Base-by-base conservation (phyloP, 495 filamentous ascomycete genomes). In the Trichocladium uniseriatum region DNA sequence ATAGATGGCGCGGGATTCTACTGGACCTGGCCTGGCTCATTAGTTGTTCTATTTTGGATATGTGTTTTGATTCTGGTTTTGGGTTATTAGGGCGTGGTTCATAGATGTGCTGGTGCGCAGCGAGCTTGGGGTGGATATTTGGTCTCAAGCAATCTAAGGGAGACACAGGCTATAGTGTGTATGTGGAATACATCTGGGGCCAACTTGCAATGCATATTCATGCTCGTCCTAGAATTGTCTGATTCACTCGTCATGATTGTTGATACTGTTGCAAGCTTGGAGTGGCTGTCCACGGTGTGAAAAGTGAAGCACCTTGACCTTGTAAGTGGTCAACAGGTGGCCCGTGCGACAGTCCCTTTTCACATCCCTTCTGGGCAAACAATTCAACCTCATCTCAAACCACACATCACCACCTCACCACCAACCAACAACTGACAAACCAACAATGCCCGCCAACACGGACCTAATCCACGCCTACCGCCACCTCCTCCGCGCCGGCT, bases 391-490 rank as follows among this genome's bases (percentile, higher is more conserved):
- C 31, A 32, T 32, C 13, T 14, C 10, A 11, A 32, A 24, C 21
- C 19, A 2, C 15, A 19, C 34, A 27, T 29, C 31, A 32, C 19
- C 16, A 39, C 29, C 19, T 20, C 50, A 37, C 21, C 1, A 27
- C 38, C 24, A 27, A 3, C 38, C 34, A 40, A 16, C 8, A 19
- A 28, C 22, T 13, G 7, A 16, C 34, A 28, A 27, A 38, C 31
- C 15, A 47, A 22, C 15, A 39, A 41, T 52, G 53, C 3, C 46
- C 24, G 9, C 50, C 36, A 4, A 35, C 18, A 21, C 56, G 21
- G 66, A 79, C 13, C 62, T 95, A 39, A 55, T 87, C 36, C 72
- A 79, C 58, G 81, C 89, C 36, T 98, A 98, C 68, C 83, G 92
- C 46, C 71, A 79, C 31, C 74, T 98, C 34, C 85, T 84, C 55